phyloP scores from a whole-genome alignment of 345 rosid species.

The Draba incana region DNA sequence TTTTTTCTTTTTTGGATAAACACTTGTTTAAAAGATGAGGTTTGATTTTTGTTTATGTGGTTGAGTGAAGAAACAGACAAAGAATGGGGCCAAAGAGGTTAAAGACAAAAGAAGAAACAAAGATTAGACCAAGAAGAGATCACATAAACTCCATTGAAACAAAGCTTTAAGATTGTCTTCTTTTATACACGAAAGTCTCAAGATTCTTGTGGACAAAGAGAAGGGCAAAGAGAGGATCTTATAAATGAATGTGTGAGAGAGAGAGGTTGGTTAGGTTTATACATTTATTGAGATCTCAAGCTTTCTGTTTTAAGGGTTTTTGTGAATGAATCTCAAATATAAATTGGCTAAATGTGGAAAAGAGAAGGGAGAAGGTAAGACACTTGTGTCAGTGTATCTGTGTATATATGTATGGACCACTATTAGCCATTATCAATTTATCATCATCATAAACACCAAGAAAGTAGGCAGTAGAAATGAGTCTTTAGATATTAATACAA shows the following conservation, averaged over 20 bases:
- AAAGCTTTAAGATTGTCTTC: constrained; percentile 22
- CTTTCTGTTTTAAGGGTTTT: constrained; percentile 26
- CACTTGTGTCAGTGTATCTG: constrained; percentile 17
- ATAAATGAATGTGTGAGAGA: constrained; percentile 16
- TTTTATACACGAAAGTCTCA: constrained; percentile 5
- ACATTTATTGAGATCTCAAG: constrained; percentile 26
- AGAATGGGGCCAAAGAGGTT: constrained; percentile 26
- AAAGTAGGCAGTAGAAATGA: constrained; percentile 27
- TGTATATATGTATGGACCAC: constrained; percentile 33
- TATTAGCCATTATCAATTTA: constrained; percentile 20
- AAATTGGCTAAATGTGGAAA: constrained; percentile 17
- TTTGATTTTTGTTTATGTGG: constrained; percentile 41
- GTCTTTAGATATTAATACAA: constrained; percentile 24
- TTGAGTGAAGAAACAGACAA: constrained; percentile 42
- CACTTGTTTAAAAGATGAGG: constrained; percentile 33
- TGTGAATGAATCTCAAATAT: constrained; percentile 1
- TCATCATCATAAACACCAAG: constrained; percentile 27
- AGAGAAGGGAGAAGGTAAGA: constrained; percentile 35
- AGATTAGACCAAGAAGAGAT: constrained; percentile 26
- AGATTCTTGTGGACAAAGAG: constrained; percentile 22
- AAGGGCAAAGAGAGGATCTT: constrained; percentile 9
- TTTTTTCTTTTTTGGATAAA: constrained; percentile 31
- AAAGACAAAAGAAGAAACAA: constrained; percentile 30
- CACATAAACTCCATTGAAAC: constrained; percentile 29
- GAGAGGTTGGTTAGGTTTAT: constrained; percentile 24